Evolutionary conservation across 768 basidiomycete genomes (phyloP).

Genomic region (Boletus tylopilopsis): DNA sequence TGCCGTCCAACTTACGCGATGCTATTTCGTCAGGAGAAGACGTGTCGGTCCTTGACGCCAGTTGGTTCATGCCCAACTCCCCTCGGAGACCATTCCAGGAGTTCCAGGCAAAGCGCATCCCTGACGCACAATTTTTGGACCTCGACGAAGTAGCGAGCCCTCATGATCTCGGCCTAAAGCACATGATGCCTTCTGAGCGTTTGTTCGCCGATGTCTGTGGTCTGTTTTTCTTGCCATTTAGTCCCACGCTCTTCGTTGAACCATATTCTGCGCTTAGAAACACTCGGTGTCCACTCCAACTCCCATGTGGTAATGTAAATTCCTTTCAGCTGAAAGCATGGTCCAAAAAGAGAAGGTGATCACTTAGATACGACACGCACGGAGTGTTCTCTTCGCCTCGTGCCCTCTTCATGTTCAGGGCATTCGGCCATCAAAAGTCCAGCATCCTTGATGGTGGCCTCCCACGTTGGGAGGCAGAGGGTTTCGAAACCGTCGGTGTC

Average conservation of each 20-base stretch:
- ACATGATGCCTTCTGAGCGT: conserved; percentile 84
- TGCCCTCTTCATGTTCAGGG: conserved; percentile 90
- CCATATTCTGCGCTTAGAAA: conserved; percentile 41
- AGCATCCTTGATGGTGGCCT: conserved; percentile 93
- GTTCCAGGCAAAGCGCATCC: conserved; percentile 63
- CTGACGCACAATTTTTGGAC: conserved; percentile 70
- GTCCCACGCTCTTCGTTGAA: conserved; percentile 6
- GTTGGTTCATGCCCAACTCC: conserved; percentile 94
- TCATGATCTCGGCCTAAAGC: conserved; percentile 78
- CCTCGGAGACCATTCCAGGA: conserved; percentile 68
- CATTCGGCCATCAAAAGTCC: conserved; percentile 83
- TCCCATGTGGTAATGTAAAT: conserved; percentile 82
- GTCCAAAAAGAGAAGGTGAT: conserved; percentile 8
- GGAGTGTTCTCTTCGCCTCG: conserved; percentile 93
- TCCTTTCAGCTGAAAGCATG: not conserved
- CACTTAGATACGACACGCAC: conserved; percentile 75
- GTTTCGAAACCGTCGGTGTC: conserved; percentile 45
- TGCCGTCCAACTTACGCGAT: conserved; percentile 46
- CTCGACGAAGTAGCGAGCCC: conserved; percentile 74
- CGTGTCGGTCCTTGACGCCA: conserved; percentile 60
- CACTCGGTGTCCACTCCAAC: conserved; percentile 64
- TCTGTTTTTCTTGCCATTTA: conserved; percentile 36
- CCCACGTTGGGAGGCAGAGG: conserved; percentile 73
- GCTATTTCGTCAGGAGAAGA: conserved; percentile 32
- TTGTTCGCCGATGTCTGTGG: conserved; percentile 79